phyloP scores from a whole-genome alignment of 306 rosid genomes.

The Rosa lucieae region DNA sequence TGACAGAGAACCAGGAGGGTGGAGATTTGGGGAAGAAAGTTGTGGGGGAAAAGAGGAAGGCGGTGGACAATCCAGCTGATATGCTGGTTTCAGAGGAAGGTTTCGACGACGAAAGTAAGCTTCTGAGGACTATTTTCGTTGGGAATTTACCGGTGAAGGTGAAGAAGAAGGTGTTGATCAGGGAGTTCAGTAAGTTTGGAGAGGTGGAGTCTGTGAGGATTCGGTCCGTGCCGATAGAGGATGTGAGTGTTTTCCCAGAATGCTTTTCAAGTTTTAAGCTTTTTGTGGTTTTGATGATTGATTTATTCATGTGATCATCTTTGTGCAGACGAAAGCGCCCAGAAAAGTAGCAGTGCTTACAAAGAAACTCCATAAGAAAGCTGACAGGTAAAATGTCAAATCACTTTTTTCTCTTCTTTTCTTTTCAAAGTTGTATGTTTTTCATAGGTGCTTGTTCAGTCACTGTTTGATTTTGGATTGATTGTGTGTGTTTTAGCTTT shows the following conservation, averaged over 20 bases:
- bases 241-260: slow-evolving; percentile 55
- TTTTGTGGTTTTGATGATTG: background rate
- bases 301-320: background rate
- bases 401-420: background rate
- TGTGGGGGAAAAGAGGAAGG: slow-evolving; percentile 82
- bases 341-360: slow-evolving; percentile 82
- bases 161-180: slow-evolving; percentile 71
- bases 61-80: slow-evolving; percentile 59
- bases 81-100: slow-evolving; percentile 76
- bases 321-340: slow-evolving; percentile 73
- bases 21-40: slow-evolving; percentile 32
- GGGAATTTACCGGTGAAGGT: slow-evolving; percentile 81
- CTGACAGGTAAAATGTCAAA: slow-evolving; percentile 53
- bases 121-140: slow-evolving; percentile 87
- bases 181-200: slow-evolving; percentile 76
- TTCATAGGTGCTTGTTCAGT: background rate
- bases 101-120: slow-evolving; percentile 83
- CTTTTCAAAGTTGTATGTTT: background rate
- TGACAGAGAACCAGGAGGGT: slow-evolving; percentile 28
- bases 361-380: slow-evolving; percentile 65
- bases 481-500: background rate
- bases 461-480: background rate
- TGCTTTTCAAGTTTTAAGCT: background rate
- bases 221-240: slow-evolving; percentile 83
- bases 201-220: slow-evolving; percentile 94